Base-by-base conservation (phyloP, 2,329 filamentous ascomycete species). In the Beauveria varroae region DNA sequence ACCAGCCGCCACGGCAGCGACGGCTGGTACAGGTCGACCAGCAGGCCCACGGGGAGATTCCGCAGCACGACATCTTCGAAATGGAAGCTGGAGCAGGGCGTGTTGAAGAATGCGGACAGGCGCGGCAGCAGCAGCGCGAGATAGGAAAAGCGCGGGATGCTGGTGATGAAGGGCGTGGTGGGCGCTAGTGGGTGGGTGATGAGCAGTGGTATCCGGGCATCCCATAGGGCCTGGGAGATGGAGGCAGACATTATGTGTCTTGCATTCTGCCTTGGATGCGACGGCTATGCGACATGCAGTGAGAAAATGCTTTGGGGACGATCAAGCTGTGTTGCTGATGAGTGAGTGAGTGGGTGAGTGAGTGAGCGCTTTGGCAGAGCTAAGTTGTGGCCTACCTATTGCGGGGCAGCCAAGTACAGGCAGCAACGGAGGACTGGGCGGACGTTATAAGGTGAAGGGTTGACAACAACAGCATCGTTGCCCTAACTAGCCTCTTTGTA, bases 111-210 rank as follows among this genome's bases (percentile, higher is more conserved):
- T 64, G 78, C 72, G 1, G 77, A 73, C 52, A 85, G 75, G 30
- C 82, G 80, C 26, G 83, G 82, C 47, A 84, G 75, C 37, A 86
- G 76, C 63, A 85, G 74, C 12, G 83, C 79, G 9, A 86, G 77
- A 73, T 86, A 86, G 72, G 80, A 79, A 71, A 86, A 83, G 66
- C 83, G 81, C 52, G 83, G 82, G 62, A 85, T 74, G 57, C 76
- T 76, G 40, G 80, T 76, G 68, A 85, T 73, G 67, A 84, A 83
- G 20, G 81, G 81, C 53, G 73, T 72, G 63, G 74, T 74, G 47
- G 78, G 76, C 26, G 75, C 73, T 2, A 75, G 73, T 16, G 76
- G 71, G 70, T 85, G 81, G 2, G 78, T 82, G 67, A 86, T 81
- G 71, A 78, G 73, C 53, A 86, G 71, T 9, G 83, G 82, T 62